Base-by-base conservation (phyloP, 129 eudicot genomes). In the Flaveria linearis region DNA sequence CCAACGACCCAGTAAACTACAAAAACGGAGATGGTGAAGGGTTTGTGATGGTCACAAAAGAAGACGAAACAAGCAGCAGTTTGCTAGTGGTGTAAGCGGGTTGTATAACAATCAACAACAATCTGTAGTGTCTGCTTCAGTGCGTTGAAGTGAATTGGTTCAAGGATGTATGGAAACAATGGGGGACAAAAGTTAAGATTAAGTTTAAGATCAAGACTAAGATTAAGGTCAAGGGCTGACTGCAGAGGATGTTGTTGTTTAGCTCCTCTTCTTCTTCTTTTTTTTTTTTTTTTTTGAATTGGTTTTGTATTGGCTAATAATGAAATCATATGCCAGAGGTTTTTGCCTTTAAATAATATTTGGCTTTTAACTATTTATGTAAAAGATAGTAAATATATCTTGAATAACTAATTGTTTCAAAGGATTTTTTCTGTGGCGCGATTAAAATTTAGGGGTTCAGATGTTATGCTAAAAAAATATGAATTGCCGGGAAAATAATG, bases 21-120 rank as follows among this genome's bases (percentile, higher is more conserved):
- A 88, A 85, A 77, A 68, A 39, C 2, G 89, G 90, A 57, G 99
- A 91, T 50, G 92, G 91, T 30, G 99, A 91, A 79, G 99, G 99
- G 18, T 95, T 95, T 73, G 91, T 91, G 67, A 83, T 91, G 57
- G 97, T 95, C 57, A 87, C 92, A 20, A 95, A 83, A 80, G 99
- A 73, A 89, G 96, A 75, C 86, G 97, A 79, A 91, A 89, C 82
- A 81, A 88, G 62, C 99, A 88, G 79, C 89, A 86, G 56, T 81
- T 87, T 13, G 67, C 94, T 0, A 85, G 90, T 22, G 92, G 90
- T 1, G 89, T 87, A 69, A 89, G 84, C 14, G 96, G 90, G 74
- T 76, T 91, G 71, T 88, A 88, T 87, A 84, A 85, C 76, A 67
- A 50, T 45, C 63, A 57, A 14, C 90, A 84, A 41, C 99, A 87